Base-by-base conservation (phyloP, 2,329 filamentous ascomycete species). In the Diaporthe amygdali region DNA sequence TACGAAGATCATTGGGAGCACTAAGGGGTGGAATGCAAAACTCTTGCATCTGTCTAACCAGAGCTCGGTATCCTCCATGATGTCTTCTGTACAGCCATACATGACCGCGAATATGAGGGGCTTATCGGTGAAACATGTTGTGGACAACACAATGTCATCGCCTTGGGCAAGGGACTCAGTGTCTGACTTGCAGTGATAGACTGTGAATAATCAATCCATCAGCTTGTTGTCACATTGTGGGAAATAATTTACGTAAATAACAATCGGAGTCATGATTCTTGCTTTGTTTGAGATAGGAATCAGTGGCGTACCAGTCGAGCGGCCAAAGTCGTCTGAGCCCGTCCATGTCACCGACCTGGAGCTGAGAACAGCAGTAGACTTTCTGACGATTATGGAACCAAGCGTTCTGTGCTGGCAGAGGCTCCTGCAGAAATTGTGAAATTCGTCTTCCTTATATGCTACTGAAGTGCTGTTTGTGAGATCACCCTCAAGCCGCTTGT, bases 181-280 rank as follows among this genome's bases (percentile, higher is more conserved):
- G 27, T 77, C 74, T 27, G 75, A 77, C 52, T 74, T 76, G 69
- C 74, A 77, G 30, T 72, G 74, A 51, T 76, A 77, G 1, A 76
- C 75, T 77, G 39, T 52, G 39, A 10, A n/a, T 15, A 5, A 27
- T 14, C 15, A 5, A 27, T 14, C 15, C 10, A 22, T 51, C 47
- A 51, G 47, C 47, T 30, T 10, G 7, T 6, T 6, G 5, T 22
- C n/a, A n/a, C n/a, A n/a, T n/a, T n/a, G n/a, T n/a, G n/a, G n/a
- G n/a, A n/a, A n/a, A n/a, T n/a, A n/a, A n/a, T n/a, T n/a, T n/a
- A n/a, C n/a, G n/a, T n/a, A n/a, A n/a, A n/a, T n/a, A n/a, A n/a
- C 20, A 14, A 39, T 39, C 10, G 37, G 15, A 9, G 6, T n/a
- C n/a, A 47, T 8, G 6, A 22, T 2, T 47, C 9, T 22, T 10